Base-by-base conservation (phyloP, 2,329 filamentous ascomycete genomes). In the Ophiostoma himal-ulmi region DNA sequence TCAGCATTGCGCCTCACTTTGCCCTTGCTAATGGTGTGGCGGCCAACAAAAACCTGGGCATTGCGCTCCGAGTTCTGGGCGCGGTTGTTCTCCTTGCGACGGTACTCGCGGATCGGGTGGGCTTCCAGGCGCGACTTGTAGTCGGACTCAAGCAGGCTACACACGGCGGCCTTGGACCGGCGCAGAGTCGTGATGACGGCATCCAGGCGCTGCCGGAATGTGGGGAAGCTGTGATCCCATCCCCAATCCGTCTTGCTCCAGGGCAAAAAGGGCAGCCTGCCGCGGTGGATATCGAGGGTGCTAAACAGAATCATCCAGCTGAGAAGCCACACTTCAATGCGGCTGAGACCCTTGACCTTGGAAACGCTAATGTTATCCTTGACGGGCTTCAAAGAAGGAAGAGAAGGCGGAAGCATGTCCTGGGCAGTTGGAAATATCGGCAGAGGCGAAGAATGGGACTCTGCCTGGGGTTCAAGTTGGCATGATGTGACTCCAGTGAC, bases 201-300 rank as follows among this genome's bases (percentile, higher is more conserved):
- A 1, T 70, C 72, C 22, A 75, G 69, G 3, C 74, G 73, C 10
- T 68, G 68, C 4, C 60, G 54, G 44, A 75, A 75, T 20, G 37
- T 64, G 2, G 36, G 20, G 26, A 73, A 73, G 30, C 30, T 34
- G 14, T 22, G 54, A 68, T 74, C 71, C 71, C 73, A 73, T 48
- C 70, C 66, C 73, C 73, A 75, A 70, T 75, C 74, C 10, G 66
- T 71, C 34, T 71, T 71, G 68, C 71, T 73, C 74, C 74, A 75
- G 22, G 37, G 34, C 57, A 68, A 36, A 30, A 75, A 74, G 4
- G 68, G 68, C 10, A 74, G 70, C 10, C 62, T 52, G 57, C 74
- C 74, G 13, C 66, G 57, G 52, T 74, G 70, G 22, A 72, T 64
- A 36, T 74, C 73, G 14, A 60, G 67, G 36, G 71, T 70, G 3